Evolutionary conservation across 1,284 basidiomycete genomes (phyloP).

Genomic region (Sphaerobolus stellatus): DNA sequence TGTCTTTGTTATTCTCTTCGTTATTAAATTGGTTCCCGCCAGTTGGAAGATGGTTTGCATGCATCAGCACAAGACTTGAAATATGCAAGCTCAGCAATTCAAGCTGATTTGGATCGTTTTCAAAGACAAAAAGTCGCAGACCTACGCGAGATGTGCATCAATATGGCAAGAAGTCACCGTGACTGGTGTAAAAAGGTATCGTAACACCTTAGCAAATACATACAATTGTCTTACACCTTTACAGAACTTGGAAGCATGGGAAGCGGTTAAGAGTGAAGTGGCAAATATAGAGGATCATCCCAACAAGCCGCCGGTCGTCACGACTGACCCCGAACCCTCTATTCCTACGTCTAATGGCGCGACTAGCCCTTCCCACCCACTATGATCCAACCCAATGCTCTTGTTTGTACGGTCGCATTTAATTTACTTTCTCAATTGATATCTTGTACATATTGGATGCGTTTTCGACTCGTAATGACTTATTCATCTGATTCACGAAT

Average conservation of each 20-base stretch:
- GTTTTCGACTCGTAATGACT: too few species aligned
- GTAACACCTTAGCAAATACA: too few species aligned
- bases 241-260: constrained; percentile 95
- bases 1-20: constrained; percentile 3
- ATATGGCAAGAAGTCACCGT: constrained; percentile 85
- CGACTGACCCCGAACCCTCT: constrained; percentile 3
- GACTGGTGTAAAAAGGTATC: constrained; percentile 96
- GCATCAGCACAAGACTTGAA: constrained; percentile 89
- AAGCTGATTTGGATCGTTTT: constrained; percentile 96
- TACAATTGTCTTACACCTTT: constrained; percentile 5
- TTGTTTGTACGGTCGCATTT: background rate
- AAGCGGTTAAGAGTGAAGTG: constrained; percentile 91
- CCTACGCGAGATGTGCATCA: constrained; percentile 87
- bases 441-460: background rate
- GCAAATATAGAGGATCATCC: constrained; percentile 87
- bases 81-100: constrained; percentile 93
- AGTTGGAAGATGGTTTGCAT: constrained; percentile 93
- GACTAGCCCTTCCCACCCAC: background rate
- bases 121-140: constrained; percentile 98
- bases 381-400: background rate
- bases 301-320: constrained; percentile 63
- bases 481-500: background rate
- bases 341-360: constrained; percentile 3
- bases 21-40: constrained; percentile 12
- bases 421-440: background rate